These are phyloP conservation scores for Chaetomiaceae sp. DNA, from an alignment of 2,329 filamentous ascomycete species.

Conservation along the genomic window DNA sequence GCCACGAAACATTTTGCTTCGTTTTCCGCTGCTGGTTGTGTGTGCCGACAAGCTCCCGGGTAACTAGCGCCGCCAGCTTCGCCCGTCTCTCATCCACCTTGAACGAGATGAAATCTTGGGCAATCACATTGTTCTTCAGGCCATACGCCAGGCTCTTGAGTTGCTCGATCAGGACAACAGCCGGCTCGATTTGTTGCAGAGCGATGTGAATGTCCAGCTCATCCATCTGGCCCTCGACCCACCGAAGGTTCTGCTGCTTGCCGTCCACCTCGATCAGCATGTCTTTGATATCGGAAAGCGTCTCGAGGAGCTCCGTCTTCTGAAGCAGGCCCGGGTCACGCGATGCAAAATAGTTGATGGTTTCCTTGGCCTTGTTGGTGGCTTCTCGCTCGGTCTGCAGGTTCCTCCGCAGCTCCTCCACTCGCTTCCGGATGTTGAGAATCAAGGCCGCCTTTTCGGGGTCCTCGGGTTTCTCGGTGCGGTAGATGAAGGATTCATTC, in stretches of 20 bases:
- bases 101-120: slow-evolving; percentile 86
- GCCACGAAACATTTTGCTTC: slow-evolving; percentile 76
- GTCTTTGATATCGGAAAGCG: slow-evolving; percentile 72
- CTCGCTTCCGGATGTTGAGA: slow-evolving; percentile 85
- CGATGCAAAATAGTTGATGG: slow-evolving; percentile 79
- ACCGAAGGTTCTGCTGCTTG: slow-evolving; percentile 91
- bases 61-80: slow-evolving; percentile 70
- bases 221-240: slow-evolving; percentile 93
- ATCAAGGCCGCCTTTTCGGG: slow-evolving; percentile 76
- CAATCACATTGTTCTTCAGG: slow-evolving; percentile 79
- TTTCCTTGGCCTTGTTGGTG: slow-evolving; percentile 77
- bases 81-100: slow-evolving; percentile 83
- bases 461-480: slow-evolving; percentile 76
- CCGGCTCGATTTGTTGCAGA: slow-evolving; percentile 79
- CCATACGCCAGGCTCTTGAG: slow-evolving; percentile 73
- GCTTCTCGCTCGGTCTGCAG: slow-evolving; percentile 83
- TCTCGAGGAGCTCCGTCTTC: slow-evolving; percentile 76
- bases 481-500: slow-evolving; percentile 87
- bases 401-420: slow-evolving; percentile 84
- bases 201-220: slow-evolving; percentile 95
- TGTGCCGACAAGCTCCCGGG: slow-evolving; percentile 70
- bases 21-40: slow-evolving; percentile 75
- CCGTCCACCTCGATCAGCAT: slow-evolving; percentile 94
- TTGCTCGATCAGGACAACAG: slow-evolving; percentile 79
- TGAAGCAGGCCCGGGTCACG: slow-evolving; percentile 72